Evolutionary conservation across 176 grass and related monocot species (phyloP), one percentile per base, ranked within the genome.

Genomic region (Thalia dealbata): DNA sequence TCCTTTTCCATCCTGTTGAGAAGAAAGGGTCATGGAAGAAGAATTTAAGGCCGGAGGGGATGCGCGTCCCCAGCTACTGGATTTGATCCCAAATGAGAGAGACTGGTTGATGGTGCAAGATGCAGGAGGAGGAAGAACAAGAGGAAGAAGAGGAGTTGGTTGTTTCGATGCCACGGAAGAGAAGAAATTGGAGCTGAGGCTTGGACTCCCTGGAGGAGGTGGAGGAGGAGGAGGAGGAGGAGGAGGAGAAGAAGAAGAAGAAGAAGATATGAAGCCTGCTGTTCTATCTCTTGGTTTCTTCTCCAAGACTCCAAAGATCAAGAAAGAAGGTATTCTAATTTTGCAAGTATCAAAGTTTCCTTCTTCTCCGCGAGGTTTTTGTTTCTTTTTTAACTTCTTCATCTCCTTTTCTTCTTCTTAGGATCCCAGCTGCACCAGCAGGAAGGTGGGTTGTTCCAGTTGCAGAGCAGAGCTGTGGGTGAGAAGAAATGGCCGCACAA

Each of bases 21-120:
- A 13, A 28, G 78, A 70, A 85, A 75, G 65, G 15, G 69, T 56
- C 48, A 93, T 99, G 90, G 85, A 83, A 86, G 81, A 89, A 63
- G 43, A 79, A 52, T 74, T 71, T 29, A 69, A 85, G 73, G 80
- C 38, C 63, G 79, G 69, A 77, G 78, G 74, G 69, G 64, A 14
- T 38, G 55, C 68, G 73, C 43, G 28, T 80, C 87, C 90, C 15
- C 86, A 64, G 64, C 82, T 99, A 58, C 85, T 99, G 7, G 74
- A 99, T 87, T 81, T 99, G 52, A 99, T 93, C 70, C 77, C 88
- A 10, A 85, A 82, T 41, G 90, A 86, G 80, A 91, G 64, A 65
- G 60, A 85, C 52, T 81, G 90, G 89, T 84, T 78, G 19, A 14
- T 38, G 50, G 81, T 64, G 10, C 25, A 21, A 77, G 82, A 56